Base-by-base conservation (phyloP, 2,329 filamentous ascomycete genomes). In the Xylaria sp. region DNA sequence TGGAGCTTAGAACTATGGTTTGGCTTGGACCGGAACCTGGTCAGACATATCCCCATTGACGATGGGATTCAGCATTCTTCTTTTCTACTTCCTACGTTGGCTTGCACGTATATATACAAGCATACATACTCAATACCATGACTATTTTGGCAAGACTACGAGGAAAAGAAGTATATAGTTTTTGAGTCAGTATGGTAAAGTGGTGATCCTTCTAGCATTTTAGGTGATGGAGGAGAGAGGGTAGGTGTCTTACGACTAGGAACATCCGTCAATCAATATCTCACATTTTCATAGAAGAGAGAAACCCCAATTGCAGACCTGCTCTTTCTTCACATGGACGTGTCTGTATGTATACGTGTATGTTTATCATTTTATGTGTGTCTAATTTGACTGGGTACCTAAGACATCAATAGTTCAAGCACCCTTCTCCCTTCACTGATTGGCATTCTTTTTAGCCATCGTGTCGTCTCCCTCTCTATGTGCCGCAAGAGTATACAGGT, bases 1-100 rank as follows among this genome's bases (percentile, higher is more conserved):
- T 8, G 46, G 10, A 46, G 25, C 20, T 46, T 63, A 55, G 39
- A 67, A 67, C 3, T 50, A 56, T 9, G 23, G 20, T 57, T 41
- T 41, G 3, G 20, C 18, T 39, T 37, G 15, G 54, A 15, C 54
- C 23, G 32, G 18, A 56, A 20, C n/a, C n/a, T 20, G 39, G n/a
- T 23, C 51, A 34, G 15, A 20, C 32, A 56, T 56, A 20, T 18
- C 9, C 5, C 6, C 28, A 10, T 25, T 37, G n/a, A 56, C 12
- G 51, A 34, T 34, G 7, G 18, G 51, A n/a, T 54, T 52, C 32
- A 1, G 32, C 52, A 44, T 37, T 34, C 8, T 5, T 5, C 52
- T 23, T 25, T 50, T 12, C 9, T 25, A 9, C 15, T 25, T 12
- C 12, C 9, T 25, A 3, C 0, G 15, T 23, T 13, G 1, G 46